Percentiles rank a stretch among this genome's conserved stretches.
These are phyloP conservation scores for Cyclospora cayetanensis DNA, from an alignment of 169 alveolate species.

Conservation along the genomic window DNA sequence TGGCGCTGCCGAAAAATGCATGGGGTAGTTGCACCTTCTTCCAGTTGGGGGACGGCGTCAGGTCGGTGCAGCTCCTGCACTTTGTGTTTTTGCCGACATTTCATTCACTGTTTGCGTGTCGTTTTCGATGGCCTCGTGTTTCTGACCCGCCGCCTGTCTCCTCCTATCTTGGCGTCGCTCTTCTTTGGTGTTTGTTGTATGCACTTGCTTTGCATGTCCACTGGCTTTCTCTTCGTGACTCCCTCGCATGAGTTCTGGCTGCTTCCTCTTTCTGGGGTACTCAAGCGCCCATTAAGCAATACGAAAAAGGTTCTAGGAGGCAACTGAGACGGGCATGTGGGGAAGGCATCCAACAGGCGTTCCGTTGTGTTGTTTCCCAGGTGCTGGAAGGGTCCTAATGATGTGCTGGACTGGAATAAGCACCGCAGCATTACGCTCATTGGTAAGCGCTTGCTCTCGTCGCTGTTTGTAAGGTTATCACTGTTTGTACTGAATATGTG, in stretches of 20 bases:
- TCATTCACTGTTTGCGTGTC: neutral
- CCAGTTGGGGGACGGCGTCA: conserved; percentile 58
- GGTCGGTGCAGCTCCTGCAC: conserved; percentile 8
- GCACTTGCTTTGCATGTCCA: neutral
- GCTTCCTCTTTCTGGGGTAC: neutral
- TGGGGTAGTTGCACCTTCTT: conserved; percentile 65
- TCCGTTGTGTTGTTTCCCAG: conserved; percentile 14
- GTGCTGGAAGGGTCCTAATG: conserved; percentile 63
- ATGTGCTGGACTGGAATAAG: conserved; percentile 49
- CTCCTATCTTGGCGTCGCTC: too few species aligned
- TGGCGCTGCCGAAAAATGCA: conserved; percentile 15
- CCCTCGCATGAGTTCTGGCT: neutral
- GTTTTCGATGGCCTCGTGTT: neutral
- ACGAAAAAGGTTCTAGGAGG: too few species aligned
- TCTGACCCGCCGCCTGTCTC: too few species aligned
- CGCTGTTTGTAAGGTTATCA: neutral
- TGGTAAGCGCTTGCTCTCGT: neutral
- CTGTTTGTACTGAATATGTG: neutral
- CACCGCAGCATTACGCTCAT: conserved; percentile 50
- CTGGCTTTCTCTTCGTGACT: neutral
- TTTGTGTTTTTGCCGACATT: neutral
- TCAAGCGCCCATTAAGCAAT: too few species aligned
- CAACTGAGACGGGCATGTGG: too few species aligned
- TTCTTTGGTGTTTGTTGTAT: too few species aligned
- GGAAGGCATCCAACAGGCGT: neutral